Conservation (phyloP, 139 green algal genomes). For the Coccomyxa sp. region DNA sequence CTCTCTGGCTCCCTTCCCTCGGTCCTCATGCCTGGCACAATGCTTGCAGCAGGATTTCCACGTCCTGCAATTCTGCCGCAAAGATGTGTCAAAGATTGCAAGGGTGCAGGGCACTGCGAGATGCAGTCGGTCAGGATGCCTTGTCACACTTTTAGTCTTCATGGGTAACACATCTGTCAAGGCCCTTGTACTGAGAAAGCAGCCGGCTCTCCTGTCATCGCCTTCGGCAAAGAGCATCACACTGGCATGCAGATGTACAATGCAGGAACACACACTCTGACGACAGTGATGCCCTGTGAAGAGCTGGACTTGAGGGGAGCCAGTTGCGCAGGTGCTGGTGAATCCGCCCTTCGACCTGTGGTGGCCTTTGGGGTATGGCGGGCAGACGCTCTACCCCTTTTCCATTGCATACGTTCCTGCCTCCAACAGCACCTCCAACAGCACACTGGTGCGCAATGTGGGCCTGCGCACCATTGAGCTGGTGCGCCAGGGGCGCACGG, state of each 20-base stretch:
- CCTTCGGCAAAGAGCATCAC: no score
- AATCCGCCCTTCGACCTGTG: slow-evolving; percentile 27
- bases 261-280: no score
- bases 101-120: not conserved
- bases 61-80: not conserved
- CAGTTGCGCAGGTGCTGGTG: not conserved
- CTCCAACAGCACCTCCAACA: not conserved
- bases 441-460: slow-evolving; percentile 27
- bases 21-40: no score
- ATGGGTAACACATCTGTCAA: no score
- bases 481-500: slow-evolving; percentile 30
- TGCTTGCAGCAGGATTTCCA: no score
- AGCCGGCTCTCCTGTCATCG: no score
- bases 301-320: not conserved
- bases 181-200: no score
- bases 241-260: no score
- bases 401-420: slow-evolving; percentile 20
- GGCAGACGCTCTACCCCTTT: slow-evolving; percentile 43
- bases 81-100: not conserved
- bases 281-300: no score
- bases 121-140: not conserved
- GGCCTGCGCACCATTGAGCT: slow-evolving; percentile 63
- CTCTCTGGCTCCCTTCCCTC: not conserved
- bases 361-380: slow-evolving; percentile 49
- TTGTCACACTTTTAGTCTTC: no score